Percentiles rank a stretch among this genome's conserved stretches.
These are phyloP conservation scores for Metschnikowia shivogae DNA, from an alignment of 805 yeast species.

Conservation along the genomic window DNA sequence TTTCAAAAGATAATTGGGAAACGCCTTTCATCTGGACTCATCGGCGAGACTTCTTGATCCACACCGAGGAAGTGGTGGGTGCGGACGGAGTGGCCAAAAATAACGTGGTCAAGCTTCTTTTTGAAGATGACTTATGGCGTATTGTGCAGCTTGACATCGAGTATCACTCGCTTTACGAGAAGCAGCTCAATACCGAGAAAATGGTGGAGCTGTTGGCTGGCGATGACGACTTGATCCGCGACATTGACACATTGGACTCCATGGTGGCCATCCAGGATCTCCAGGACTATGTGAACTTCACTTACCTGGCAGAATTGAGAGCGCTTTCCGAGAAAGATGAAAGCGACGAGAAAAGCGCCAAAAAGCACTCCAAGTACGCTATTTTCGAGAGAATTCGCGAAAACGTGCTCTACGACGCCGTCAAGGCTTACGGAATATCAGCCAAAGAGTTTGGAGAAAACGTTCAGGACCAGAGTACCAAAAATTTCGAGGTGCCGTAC, in stretches of 20 bases:
- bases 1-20: constrained; percentile 76
- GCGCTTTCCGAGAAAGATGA: constrained; percentile 29
- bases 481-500: constrained; percentile 39
- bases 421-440: constrained; percentile 70
- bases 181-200: constrained; percentile 58
- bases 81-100: constrained; percentile 34
- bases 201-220: constrained; percentile 51
- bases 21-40: constrained; percentile 96
- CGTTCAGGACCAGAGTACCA: constrained; percentile 56
- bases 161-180: constrained; percentile 78
- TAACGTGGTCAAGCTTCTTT: constrained; percentile 49
- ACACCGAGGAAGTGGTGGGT: constrained; percentile 44
- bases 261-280: constrained; percentile 84
- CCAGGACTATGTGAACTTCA: constrained; percentile 75
- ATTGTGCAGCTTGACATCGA: constrained; percentile 83
- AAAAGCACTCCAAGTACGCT: constrained; percentile 57
- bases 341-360: constrained; percentile 24
- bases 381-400: constrained; percentile 63
- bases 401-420: constrained; percentile 61
- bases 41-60: constrained; percentile 81
- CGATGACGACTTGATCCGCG: constrained; percentile 55
- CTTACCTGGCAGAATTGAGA: constrained; percentile 56
- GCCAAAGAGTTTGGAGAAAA: constrained; percentile 82
- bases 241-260: constrained; percentile 51
- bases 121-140: constrained; percentile 90